Evolutionary conservation across 139 green algal species (phyloP).

Genomic region (Closterium sp.): DNA sequence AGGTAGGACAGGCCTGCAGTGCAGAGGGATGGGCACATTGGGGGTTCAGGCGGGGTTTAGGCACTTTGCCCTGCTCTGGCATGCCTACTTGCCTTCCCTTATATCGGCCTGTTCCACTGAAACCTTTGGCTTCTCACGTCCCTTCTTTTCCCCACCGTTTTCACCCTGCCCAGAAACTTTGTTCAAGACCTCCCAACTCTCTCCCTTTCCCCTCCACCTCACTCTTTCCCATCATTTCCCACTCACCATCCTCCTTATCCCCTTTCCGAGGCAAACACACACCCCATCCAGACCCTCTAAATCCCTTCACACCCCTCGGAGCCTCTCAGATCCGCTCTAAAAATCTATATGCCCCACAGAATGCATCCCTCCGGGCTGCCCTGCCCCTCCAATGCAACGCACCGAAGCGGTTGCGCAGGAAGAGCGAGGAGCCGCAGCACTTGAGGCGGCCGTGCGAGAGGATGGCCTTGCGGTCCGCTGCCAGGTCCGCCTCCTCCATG

Average conservation of each 20-base stretch:
- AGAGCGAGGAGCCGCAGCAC: constrained; percentile 66
- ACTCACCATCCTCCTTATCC: too few species aligned
- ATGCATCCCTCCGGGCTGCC: background rate
- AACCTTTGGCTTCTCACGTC: too few species aligned
- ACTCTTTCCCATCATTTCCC: too few species aligned
- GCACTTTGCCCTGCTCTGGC: too few species aligned
- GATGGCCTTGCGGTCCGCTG: constrained; percentile 78
- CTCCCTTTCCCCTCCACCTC: background rate
- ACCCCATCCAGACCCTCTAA: background rate
- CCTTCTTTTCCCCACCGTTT: too few species aligned
- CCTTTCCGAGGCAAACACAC: too few species aligned
- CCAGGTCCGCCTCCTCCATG: constrained; percentile 77
- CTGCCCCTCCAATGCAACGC: background rate
- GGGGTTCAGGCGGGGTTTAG: too few species aligned
- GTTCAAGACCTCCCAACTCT: too few species aligned
- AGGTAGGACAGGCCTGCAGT: constrained; percentile 43
- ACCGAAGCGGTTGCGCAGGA: constrained; percentile 67
- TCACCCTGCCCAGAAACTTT: too few species aligned
- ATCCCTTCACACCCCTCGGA: background rate
- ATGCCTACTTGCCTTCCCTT: too few species aligned
- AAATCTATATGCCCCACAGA: background rate
- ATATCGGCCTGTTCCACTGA: too few species aligned
- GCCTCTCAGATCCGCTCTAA: background rate
- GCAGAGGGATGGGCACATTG: background rate
- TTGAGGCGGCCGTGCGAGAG: constrained; percentile 71